phyloP scores from a whole-genome alignment of 371 early-diverging fungal genomes.

The Chytridium lagenaria region DNA sequence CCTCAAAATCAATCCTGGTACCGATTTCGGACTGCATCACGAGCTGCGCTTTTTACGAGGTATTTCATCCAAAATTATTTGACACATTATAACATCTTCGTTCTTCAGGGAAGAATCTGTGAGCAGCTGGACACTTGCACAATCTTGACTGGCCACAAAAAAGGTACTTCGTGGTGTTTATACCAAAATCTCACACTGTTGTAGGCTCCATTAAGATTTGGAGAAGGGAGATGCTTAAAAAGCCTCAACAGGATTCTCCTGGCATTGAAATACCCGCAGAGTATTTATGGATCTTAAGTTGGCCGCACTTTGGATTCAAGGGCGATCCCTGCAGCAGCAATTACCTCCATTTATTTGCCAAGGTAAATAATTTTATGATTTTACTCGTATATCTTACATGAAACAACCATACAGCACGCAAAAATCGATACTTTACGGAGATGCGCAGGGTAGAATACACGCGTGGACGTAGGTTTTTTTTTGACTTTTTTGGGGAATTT shows the following conservation, averaged over 20 bases:
- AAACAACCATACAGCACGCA: constrained; percentile 41
- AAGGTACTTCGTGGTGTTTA: constrained; percentile 40
- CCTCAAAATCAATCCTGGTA: constrained; percentile 59
- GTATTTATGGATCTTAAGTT: constrained; percentile 44
- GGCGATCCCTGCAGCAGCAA: constrained; percentile 37
- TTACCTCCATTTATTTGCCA: constrained; percentile 58
- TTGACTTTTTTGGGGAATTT: not conserved
- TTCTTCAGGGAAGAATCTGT: constrained; percentile 52
- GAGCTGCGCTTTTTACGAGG: constrained; percentile 65
- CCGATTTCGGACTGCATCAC: constrained; percentile 63
- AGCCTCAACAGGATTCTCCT: constrained; percentile 25
- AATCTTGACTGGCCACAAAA: constrained; percentile 67
- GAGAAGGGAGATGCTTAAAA: constrained; percentile 49
- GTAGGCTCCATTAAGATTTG: constrained; percentile 47
- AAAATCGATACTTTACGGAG: constrained; percentile 68
- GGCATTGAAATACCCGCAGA: constrained; percentile 24
- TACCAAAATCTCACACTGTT: constrained; percentile 47
- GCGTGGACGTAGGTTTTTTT: constrained; percentile 57
- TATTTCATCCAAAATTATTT: constrained; percentile 42
- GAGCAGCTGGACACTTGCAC: constrained; percentile 54
- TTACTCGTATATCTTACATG: not conserved
- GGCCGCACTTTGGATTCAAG: constrained; percentile 19
- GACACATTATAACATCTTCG: constrained; percentile 37
- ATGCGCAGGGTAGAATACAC: constrained; percentile 64
- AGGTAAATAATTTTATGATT: constrained; percentile 45